Base-by-base conservation (phyloP, 306 rosid species). In the Prunus dulcis region DNA sequence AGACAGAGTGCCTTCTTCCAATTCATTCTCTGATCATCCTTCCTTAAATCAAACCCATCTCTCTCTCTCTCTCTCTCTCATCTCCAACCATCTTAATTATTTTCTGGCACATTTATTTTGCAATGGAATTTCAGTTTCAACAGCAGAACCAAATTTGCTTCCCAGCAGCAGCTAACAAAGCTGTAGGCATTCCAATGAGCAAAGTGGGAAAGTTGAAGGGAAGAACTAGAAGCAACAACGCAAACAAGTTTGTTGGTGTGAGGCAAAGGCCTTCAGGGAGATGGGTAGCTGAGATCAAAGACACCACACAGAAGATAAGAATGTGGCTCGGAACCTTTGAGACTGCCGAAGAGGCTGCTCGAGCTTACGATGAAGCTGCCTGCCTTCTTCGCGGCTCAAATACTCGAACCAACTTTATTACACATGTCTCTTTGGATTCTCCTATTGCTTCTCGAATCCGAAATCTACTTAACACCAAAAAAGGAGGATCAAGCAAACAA, bases 261-360 rank as follows among this genome's bases (percentile, higher is more conserved):
- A 89, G 98, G 67, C 97, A 94, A 43, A 89, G 98, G 50, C 96
- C 98, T 55, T 94, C 98, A 12, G 98, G 98, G n/a, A 89, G 98
- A 86, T 94, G 98, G 98, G 98, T 94, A 19, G 98, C 98, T 46
- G 98, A 94, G 86, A 94, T 94, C 82, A 92, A 94, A 80, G 97
- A 92, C 87, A 94, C 97, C 10, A 92, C 92, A 8, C 92, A 90
- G 67, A 92, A 90, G 84, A 92, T 92, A 69, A 90, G 98, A 84
- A 92, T 94, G 95, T 94, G 98, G 98, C 95, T 94, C 30, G 98
- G 98, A 41, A 94, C 98, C 56, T 94, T 90, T 74, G 96, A 94
- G 86, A 90, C 97, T 1, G 98, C 98, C 2, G 98, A 94, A 51
- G 97, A 92, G 67, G 98, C 98, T 5, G 98, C 98, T 9, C 85